Percentiles rank a stretch among this genome's conserved stretches.
Conservation (phyloP, 257 asterid genomes). For the Prunella vulgaris region DNA sequence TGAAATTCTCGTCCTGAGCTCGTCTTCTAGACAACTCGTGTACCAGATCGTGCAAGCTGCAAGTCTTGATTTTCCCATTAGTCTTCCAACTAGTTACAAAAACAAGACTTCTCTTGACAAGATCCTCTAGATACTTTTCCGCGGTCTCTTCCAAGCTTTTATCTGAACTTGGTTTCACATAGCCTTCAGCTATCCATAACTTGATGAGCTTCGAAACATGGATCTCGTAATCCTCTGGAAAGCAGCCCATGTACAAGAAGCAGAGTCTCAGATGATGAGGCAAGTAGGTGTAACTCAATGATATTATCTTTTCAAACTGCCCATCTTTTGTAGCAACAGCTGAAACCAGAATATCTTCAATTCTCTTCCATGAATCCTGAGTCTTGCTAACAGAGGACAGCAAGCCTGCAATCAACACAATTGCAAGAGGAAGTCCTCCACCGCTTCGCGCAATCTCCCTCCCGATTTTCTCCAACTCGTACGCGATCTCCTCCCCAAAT, state of each 20-base stretch:
- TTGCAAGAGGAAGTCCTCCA: slow-evolving; percentile 12
- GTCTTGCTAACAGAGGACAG: background rate
- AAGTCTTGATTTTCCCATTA: background rate
- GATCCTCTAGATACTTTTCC: background rate
- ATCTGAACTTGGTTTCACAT: background rate
- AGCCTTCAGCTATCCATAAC: slow-evolving; percentile 16
- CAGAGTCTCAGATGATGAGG: slow-evolving; percentile 1
- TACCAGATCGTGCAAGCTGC: background rate
- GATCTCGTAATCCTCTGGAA: slow-evolving; percentile 4
- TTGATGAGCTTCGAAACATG: slow-evolving; percentile 6
- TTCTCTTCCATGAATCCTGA: background rate
- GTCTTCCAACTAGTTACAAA: background rate
- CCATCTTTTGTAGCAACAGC: background rate
- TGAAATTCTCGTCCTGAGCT: background rate
- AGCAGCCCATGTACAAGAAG: slow-evolving; percentile 5
- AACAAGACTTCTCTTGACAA: background rate
- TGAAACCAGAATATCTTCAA: background rate
- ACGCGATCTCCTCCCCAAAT: background rate
- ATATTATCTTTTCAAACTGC: background rate
- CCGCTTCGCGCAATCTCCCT: background rate
- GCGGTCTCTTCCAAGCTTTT: background rate
- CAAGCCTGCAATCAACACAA: background rate
- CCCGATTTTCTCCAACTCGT: background rate
- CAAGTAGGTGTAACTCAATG: slow-evolving; percentile 8
- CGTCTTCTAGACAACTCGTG: background rate